These are phyloP conservation scores for Kregervanrija pseudodelftensis DNA, from an alignment of 805 yeast species.

Conservation along the genomic window DNA sequence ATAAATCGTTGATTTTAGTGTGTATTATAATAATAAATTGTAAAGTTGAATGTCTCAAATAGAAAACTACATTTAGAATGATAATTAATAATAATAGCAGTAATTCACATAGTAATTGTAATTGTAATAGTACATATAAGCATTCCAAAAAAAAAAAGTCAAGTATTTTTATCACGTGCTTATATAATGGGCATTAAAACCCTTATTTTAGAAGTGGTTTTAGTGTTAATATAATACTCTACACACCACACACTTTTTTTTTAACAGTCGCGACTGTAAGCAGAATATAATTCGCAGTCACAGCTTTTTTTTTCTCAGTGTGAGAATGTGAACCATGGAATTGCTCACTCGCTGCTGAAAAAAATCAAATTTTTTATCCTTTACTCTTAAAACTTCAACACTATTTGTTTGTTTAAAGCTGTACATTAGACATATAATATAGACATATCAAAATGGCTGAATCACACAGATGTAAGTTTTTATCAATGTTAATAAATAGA, in stretches of 20 bases:
- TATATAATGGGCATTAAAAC: neutral
- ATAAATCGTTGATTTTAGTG: too few relatives aligned
- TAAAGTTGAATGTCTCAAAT: neutral
- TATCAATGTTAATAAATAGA: slow-evolving; percentile 1
- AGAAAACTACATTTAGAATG: neutral
- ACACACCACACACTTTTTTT: slow-evolving; percentile 4
- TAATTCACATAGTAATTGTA: too few relatives aligned
- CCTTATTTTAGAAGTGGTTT: neutral
- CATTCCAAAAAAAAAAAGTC: too few relatives aligned
- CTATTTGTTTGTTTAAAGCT: neutral
- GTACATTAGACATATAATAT: slow-evolving; percentile 7
- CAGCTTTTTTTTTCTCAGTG: neutral
- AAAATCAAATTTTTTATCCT: slow-evolving; percentile 1
- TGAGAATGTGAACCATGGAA: neutral
- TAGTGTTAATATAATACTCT: neutral
- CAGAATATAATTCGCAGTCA: slow-evolving; percentile 5
- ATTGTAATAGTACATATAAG: too few relatives aligned
- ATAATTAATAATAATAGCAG: neutral
- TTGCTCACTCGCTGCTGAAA: neutral
- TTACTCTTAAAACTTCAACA: neutral
- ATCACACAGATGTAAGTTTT: slow-evolving; percentile 91
- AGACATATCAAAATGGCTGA: slow-evolving; percentile 68
- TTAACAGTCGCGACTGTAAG: neutral
- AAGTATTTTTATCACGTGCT: slow-evolving; percentile 1
- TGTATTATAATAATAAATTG: too few relatives aligned